Evolutionary conservation across 2,329 filamentous ascomycete genomes (phyloP).

Genomic region (Mycosphaerella sp.): DNA sequence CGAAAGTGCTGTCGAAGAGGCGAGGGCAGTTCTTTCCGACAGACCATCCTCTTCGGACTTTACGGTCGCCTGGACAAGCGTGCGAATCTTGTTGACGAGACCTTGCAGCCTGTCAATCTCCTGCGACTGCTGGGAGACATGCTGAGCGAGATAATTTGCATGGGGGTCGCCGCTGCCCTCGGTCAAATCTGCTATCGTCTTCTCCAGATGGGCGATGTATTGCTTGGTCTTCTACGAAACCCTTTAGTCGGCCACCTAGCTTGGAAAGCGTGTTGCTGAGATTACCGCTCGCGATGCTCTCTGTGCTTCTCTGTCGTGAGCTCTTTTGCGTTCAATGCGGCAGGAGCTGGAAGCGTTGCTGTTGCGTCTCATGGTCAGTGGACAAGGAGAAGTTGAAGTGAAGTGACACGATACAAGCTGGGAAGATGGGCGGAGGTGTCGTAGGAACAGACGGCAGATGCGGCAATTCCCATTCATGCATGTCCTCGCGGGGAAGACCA

Average conservation of each 20-base stretch:
- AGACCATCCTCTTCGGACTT: conserved; percentile 13
- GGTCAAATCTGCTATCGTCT: conserved; percentile 22
- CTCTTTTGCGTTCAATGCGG: conserved; percentile 26
- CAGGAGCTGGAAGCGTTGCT: conserved; percentile 19
- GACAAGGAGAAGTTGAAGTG: background rate
- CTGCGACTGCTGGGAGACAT: conserved; percentile 21
- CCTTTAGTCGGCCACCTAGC: too few species aligned
- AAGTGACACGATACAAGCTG: background rate
- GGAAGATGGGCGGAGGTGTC: background rate
- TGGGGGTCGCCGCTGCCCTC: conserved; percentile 19
- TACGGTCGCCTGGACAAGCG: conserved; percentile 21
- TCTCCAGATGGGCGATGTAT: conserved; percentile 24
- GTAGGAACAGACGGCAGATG: background rate
- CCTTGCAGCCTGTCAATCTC: conserved; percentile 23
- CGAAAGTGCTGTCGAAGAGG: conserved; percentile 5
- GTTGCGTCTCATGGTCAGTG: conserved; percentile 13
- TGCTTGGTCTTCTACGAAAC: conserved; percentile 18
- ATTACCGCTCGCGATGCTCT: conserved; percentile 17
- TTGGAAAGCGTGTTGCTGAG: too few species aligned
- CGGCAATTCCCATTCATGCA: background rate
- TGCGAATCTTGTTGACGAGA: conserved; percentile 19
- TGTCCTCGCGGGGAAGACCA: background rate
- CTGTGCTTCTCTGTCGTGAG: conserved; percentile 23
- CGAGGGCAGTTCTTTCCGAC: background rate
- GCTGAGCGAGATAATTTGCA: conserved; percentile 21